phyloP scores from a whole-genome alignment of 129 eudicot species.

The Flaveria linearis region DNA sequence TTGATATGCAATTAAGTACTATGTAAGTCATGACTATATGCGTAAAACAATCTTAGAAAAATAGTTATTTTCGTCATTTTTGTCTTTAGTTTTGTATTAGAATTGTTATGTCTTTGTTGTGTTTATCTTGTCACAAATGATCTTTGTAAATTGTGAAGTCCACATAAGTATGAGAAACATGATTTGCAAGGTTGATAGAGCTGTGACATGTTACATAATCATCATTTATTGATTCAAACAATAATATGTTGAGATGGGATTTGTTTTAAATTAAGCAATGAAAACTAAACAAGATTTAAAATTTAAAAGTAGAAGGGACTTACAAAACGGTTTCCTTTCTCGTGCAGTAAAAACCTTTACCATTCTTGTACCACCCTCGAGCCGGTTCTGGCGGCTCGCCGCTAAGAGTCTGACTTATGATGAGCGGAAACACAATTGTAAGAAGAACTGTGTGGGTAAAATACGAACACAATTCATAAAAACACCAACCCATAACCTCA shows the following conservation, averaged over 20 bases:
- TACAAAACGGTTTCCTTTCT: constrained; percentile 58
- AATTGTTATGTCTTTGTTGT: background rate
- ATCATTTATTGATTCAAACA: too few relatives aligned
- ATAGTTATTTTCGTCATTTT: too few relatives aligned
- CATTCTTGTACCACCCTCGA: constrained; percentile 60
- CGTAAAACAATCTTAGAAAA: too few relatives aligned
- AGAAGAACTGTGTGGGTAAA: constrained; percentile 71
- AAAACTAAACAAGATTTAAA: background rate
- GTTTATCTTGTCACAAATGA: background rate
- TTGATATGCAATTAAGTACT: too few relatives aligned
- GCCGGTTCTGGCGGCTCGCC: constrained; percentile 43
- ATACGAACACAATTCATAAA: constrained; percentile 74
- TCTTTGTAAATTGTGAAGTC: background rate
- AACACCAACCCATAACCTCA: constrained; percentile 69
- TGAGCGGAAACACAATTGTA: constrained; percentile 75
- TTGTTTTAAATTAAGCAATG: too few relatives aligned
- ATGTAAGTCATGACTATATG: too few relatives aligned
- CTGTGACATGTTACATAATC: too few relatives aligned
- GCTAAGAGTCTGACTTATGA: constrained; percentile 59
- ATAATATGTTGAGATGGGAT: too few relatives aligned
- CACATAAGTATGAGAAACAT: background rate
- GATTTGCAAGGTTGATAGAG: background rate
- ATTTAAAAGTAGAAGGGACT: constrained; percentile 27
- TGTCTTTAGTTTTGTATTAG: background rate
- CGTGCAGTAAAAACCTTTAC: constrained; percentile 44